phyloP scores from a whole-genome alignment of 306 rosid genomes.

The apple (Malus domestica) region ASM211411v1 NC_041802.1:29894501-29895000 shows the following conservation, averaged over 20 bases:
- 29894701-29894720: not conserved
- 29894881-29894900: too few species aligned
- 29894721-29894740: slow-evolving; percentile 4
- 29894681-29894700: slow-evolving; percentile 7
- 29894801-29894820: slow-evolving; percentile 7
- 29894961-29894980: too few species aligned
- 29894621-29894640: slow-evolving; percentile 10
- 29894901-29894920: too few species aligned
- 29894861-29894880: not conserved
- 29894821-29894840: slow-evolving; percentile 24
- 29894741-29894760: slow-evolving; percentile 18
- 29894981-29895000: too few species aligned
- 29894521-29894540: not conserved
- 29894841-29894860: slow-evolving; percentile 3
- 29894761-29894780: slow-evolving; percentile 13
- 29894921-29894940: too few species aligned
- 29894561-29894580: slow-evolving; percentile 5
- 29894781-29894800: not conserved
- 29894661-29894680: not conserved
- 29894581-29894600: slow-evolving; percentile 2
- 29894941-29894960: too few species aligned
- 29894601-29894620: not conserved
- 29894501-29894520: not conserved
- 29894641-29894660: not conserved
- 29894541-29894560: slow-evolving; percentile 23